phyloP scores from a whole-genome alignment of 2,329 filamentous ascomycete genomes.

The Colletotrichum melonis region DNA sequence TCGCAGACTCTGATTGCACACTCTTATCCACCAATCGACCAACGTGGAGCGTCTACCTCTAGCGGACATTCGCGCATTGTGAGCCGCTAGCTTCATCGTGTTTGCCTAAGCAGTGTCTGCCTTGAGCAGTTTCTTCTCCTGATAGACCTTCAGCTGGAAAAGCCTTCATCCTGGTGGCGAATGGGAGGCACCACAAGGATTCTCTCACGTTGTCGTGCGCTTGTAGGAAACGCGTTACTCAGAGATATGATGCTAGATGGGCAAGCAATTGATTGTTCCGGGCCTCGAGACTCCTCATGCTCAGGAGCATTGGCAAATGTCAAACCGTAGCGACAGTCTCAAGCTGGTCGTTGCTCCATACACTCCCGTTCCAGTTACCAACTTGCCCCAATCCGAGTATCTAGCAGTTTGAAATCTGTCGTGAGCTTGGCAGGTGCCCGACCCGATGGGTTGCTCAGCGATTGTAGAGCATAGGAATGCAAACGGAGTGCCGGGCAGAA shows the following conservation, averaged over 20 bases:
- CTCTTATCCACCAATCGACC: not conserved
- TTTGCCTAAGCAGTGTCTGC: not conserved
- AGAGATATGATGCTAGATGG: no score
- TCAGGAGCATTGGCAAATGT: not conserved
- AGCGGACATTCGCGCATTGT: not conserved
- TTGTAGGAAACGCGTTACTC: not conserved
- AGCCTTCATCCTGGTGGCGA: not conserved
- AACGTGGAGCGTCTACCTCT: not conserved
- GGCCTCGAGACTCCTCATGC: not conserved
- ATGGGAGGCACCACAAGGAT: not conserved
- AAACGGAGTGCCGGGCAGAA: conserved; percentile 3
- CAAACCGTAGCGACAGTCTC: not conserved
- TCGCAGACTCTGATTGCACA: not conserved
- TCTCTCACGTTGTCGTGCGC: not conserved
- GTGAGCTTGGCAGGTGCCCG: not conserved
- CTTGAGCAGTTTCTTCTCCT: not conserved
- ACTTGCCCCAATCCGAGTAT: not conserved
- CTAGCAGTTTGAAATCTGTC: not conserved
- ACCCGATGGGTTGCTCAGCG: not conserved
- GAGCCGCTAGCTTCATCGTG: not conserved
- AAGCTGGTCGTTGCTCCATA: not conserved
- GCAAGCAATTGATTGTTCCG: not conserved
- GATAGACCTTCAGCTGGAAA: not conserved
- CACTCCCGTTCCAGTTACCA: not conserved
- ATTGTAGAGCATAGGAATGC: not conserved